phyloP scores from a whole-genome alignment of 768 basidiomycete genomes.

The Agrocybe pediades region DNA sequence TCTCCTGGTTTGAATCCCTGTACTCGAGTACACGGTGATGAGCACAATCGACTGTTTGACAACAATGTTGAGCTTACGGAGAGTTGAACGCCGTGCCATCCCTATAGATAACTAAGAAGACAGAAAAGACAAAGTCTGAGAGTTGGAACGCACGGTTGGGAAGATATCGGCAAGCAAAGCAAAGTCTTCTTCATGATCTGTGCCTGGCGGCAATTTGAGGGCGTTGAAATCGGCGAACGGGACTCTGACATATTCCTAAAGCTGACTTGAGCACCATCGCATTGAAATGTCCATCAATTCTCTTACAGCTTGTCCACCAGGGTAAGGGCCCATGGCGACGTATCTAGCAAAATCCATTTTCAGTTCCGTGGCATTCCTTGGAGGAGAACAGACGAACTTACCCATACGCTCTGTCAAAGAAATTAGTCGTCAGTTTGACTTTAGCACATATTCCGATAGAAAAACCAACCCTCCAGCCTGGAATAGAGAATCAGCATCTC shows the following conservation, averaged over 20 bases:
- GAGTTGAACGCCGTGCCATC: conserved; percentile 54
- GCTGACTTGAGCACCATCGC: not conserved
- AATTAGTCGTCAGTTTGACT: not conserved
- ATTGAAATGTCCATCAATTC: not conserved
- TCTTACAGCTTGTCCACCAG: conserved; percentile 51
- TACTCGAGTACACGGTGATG: not conserved
- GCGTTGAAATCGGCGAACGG: conserved; percentile 62
- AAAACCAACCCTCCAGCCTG: conserved; percentile 48
- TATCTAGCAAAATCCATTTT: conserved; percentile 33
- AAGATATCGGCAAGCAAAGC: conserved; percentile 57
- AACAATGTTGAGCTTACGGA: conserved; percentile 31
- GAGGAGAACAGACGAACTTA: conserved; percentile 18
- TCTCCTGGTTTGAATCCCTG: conserved; percentile 55
- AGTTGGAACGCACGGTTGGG: conserved; percentile 42
- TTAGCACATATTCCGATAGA: not conserved
- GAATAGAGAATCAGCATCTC: not conserved
- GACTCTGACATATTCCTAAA: conserved; percentile 54
- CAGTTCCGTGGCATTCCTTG: not conserved
- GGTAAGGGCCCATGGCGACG: conserved; percentile 59
- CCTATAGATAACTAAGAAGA: conserved; percentile 27
- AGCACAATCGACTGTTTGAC: not conserved
- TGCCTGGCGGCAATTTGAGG: conserved; percentile 51
- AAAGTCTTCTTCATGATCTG: conserved; percentile 57
- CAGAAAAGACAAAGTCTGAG: not conserved
- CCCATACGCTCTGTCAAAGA: conserved; percentile 43